Base-by-base conservation (phyloP, 345 rosid species). In the Isatis tinctoria region DNA sequence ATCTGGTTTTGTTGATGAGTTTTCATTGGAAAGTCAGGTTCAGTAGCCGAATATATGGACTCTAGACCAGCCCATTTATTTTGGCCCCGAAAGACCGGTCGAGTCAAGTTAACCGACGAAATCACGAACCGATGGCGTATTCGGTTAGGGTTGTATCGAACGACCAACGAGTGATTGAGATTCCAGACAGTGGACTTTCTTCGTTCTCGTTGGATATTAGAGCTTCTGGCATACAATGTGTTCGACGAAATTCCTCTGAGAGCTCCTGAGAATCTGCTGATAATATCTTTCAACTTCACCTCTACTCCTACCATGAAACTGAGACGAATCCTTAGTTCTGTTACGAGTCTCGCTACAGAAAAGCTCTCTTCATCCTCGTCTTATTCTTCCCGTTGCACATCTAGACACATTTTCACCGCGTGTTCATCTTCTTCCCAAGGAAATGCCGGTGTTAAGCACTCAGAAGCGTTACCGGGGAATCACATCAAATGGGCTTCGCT, bases 401-500 rank as follows among this genome's bases (percentile, higher is more conserved):
- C 66, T 36, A 66, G 61, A 35, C 79, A 71, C 33, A 30, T 76
- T 65, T 81, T 72, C 72, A 54, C 81, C 3, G 47, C 74, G 1
- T 8, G 57, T 0, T 54, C 73, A 12, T 79, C 80, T 51, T 16
- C 82, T 56, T 52, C 39, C 44, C 81, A 58, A 24, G 65, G 18
- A 12, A 43, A 64, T 35, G 69, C 53, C 37, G 74, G 28, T n/a
- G 72, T 17, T 17, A 73, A 53, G 17, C 64, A 13, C 27, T 73
- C 35, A 3, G 71, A 51, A 72, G 73, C 82, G 26, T 70, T 87
- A 78, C 96, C 88, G 3, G 69, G 83, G n/a, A 81, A 72, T 56
- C 83, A 81, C 65, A 22, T 62, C 72, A 88, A 79, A 76, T 87
- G 91, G 97, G 84, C 79, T 33, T 87, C 90, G 52, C 80, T 88